A percentile compares a stretch with the other conserved stretches of the same genome.
These are phyloP conservation scores for Groenewaldozyma auringiensis DNA, from an alignment of 1,139 yeast species.

Conservation along the genomic window DNA sequence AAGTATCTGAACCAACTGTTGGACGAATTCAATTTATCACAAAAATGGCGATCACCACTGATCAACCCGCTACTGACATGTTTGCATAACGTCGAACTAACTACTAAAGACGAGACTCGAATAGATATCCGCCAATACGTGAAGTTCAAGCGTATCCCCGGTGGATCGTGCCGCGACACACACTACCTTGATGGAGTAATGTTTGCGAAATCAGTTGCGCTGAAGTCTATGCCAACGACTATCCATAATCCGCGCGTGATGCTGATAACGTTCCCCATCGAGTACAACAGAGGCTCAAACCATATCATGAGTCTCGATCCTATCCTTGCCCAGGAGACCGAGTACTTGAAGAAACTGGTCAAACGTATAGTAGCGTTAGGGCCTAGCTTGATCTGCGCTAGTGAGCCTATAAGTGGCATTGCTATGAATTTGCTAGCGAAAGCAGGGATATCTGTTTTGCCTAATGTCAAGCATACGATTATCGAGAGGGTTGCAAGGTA, in stretches of 20 bases:
- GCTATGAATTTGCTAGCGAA: constrained; percentile 70
- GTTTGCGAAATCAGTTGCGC: constrained; percentile 79
- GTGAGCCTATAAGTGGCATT: constrained; percentile 75
- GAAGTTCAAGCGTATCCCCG: constrained; percentile 75
- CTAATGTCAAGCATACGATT: constrained; percentile 74
- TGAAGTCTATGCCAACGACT: constrained; percentile 63
- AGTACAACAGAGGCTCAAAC: constrained; percentile 63
- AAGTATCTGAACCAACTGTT: constrained; percentile 57
- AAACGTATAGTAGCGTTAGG: constrained; percentile 66
- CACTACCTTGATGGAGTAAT: constrained; percentile 67
- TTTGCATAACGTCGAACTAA: constrained; percentile 45
- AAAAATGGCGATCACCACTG: constrained; percentile 48
- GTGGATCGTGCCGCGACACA: constrained; percentile 56
- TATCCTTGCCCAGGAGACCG: constrained; percentile 80
- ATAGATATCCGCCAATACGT: constrained; percentile 82
- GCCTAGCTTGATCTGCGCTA: constrained; percentile 76
- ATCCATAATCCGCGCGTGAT: constrained; percentile 68
- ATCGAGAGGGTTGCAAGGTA: constrained; percentile 72
- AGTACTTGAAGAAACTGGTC: constrained; percentile 73
- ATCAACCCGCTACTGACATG: constrained; percentile 40
- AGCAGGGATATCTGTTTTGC: constrained; percentile 70
- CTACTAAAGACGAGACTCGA: constrained; percentile 48
- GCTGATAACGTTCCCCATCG: constrained; percentile 81
- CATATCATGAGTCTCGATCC: constrained; percentile 75
- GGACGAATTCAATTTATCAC: constrained; percentile 41